These are phyloP conservation scores for Quercus lobata DNA, from an alignment of 331 rosid genomes.

Conservation along the genomic window DNA sequence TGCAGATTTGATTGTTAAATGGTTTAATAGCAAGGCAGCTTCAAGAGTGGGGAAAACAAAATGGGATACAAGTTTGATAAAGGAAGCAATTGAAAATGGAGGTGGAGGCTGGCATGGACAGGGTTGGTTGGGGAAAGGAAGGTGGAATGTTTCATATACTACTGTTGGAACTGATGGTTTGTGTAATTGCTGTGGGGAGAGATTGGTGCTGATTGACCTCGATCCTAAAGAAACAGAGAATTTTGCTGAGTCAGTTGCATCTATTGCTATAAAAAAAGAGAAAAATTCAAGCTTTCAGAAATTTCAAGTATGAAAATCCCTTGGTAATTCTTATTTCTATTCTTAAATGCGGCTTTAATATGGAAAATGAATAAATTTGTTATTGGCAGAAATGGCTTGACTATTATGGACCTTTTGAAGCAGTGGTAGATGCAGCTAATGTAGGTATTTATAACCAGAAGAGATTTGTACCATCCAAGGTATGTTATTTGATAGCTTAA, in stretches of 20 bases:
- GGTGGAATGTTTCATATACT: constrained; percentile 57
- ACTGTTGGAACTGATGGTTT: constrained; percentile 73
- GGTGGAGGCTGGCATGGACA: constrained; percentile 99
- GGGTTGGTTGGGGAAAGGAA: constrained; percentile 94
- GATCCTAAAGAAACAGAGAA: constrained; percentile 85
- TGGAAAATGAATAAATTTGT: constrained; percentile 11
- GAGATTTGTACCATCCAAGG: constrained; percentile 75
- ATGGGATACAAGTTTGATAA: constrained; percentile 52
- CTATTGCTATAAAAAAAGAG: constrained; percentile 72
- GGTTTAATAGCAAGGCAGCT: constrained; percentile 74
- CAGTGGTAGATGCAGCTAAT: constrained; percentile 94
- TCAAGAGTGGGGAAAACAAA: constrained; percentile 71
- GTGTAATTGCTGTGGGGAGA: constrained; percentile 73
- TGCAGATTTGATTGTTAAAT: constrained; percentile 54
- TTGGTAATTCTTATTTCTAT: constrained; percentile 13
- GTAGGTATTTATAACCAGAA: constrained; percentile 74
- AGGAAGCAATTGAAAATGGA: constrained; percentile 59
- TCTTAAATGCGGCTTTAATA: constrained; percentile 16
- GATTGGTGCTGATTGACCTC: constrained; percentile 76
- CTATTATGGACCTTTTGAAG: constrained; percentile 90
- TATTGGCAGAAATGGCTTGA: constrained; percentile 85
- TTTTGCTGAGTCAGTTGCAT: constrained; percentile 82
- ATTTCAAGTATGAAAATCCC: constrained; percentile 67
- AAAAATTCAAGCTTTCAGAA: constrained; percentile 66
- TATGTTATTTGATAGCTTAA: constrained; percentile 34